phyloP scores from a whole-genome alignment of 2,329 filamentous ascomycete species.

The Paecilomyces fulvus region DNA sequence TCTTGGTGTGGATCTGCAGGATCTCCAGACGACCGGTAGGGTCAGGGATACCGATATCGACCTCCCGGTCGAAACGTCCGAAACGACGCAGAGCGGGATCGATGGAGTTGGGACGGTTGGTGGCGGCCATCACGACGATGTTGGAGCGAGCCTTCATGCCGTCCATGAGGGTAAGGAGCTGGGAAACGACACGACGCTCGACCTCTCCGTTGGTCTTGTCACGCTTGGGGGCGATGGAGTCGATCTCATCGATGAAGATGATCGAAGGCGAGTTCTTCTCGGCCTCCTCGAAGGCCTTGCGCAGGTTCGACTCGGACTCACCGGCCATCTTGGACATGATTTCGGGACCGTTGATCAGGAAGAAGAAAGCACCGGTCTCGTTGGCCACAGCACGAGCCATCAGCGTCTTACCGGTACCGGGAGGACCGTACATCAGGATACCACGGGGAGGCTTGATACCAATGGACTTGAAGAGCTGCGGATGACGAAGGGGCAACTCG shows the following conservation, averaged over 20 bases:
- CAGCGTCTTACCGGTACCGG: slow-evolving; percentile 97
- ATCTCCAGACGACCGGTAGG: slow-evolving; percentile 98
- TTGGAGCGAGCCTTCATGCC: slow-evolving; percentile 99
- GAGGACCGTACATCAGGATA: slow-evolving; percentile 92
- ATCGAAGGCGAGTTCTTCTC: slow-evolving; percentile 99
- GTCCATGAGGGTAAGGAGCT: slow-evolving; percentile 95
- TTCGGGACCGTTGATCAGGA: slow-evolving; percentile 97
- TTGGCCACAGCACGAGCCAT: slow-evolving; percentile 99
- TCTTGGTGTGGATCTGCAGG: slow-evolving; percentile 99
- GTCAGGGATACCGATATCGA: slow-evolving; percentile 96
- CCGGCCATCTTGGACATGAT: slow-evolving; percentile 99
- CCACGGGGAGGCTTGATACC: slow-evolving; percentile 98
- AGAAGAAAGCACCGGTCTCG: slow-evolving; percentile 98
- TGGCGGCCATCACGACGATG: slow-evolving; percentile 97
- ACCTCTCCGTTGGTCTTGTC: slow-evolving; percentile 99
- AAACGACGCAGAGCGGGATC: slow-evolving; percentile 96
- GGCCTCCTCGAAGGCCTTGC: slow-evolving; percentile 98
- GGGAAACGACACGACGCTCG: slow-evolving; percentile 95
- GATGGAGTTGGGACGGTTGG: slow-evolving; percentile 97
- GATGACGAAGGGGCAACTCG: slow-evolving; percentile 90
- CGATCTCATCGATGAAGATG: slow-evolving; percentile 99
- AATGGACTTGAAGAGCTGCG: slow-evolving; percentile 99
- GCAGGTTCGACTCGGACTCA: slow-evolving; percentile 95
- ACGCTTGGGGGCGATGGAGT: slow-evolving; percentile 98
- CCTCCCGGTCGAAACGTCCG: slow-evolving; percentile 97